These are phyloP conservation scores for Fusarium sp. DNA, from an alignment of 2,329 filamentous ascomycete species.

Conservation along the genomic window DNA sequence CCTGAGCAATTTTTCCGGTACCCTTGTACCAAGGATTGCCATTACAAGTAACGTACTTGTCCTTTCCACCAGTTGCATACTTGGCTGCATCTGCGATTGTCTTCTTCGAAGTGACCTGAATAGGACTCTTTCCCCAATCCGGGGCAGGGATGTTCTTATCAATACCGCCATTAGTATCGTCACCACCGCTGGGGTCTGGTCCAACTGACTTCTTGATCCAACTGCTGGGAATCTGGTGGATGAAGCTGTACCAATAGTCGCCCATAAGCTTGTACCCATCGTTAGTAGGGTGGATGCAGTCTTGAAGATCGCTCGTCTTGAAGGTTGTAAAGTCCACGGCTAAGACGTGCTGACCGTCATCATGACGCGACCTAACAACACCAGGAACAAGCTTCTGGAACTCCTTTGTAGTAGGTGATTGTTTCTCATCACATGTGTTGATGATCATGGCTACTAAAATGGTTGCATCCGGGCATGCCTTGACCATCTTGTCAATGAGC, in stretches of 20 bases:
- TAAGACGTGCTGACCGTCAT: conserved; percentile 4
- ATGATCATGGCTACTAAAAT: conserved; percentile 22
- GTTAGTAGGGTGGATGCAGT: conserved; percentile 38
- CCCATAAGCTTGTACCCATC: conserved; percentile 29
- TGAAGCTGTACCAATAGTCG: conserved; percentile 38
- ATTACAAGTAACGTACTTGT: background rate
- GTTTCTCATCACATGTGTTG: background rate
- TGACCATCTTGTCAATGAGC: conserved; percentile 17
- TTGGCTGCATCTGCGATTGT: background rate
- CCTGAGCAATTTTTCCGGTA: background rate
- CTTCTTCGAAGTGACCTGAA: background rate
- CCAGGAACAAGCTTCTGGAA: conserved; percentile 6
- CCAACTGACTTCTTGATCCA: conserved; percentile 34
- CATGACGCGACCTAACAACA: background rate
- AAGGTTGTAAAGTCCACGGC: conserved; percentile 26
- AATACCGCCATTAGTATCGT: background rate
- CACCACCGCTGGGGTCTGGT: background rate
- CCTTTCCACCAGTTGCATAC: background rate
- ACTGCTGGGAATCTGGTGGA: conserved; percentile 28
- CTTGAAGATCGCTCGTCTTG: conserved; percentile 3
- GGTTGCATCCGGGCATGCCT: conserved; percentile 14
- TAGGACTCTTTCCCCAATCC: background rate
- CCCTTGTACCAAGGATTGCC: background rate
- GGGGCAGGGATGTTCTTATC: background rate
- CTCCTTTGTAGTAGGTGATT: background rate